These are phyloP conservation scores for Selaginella tamariscina DNA, from an alignment of 75 land plant species.

Conservation along the genomic window DNA sequence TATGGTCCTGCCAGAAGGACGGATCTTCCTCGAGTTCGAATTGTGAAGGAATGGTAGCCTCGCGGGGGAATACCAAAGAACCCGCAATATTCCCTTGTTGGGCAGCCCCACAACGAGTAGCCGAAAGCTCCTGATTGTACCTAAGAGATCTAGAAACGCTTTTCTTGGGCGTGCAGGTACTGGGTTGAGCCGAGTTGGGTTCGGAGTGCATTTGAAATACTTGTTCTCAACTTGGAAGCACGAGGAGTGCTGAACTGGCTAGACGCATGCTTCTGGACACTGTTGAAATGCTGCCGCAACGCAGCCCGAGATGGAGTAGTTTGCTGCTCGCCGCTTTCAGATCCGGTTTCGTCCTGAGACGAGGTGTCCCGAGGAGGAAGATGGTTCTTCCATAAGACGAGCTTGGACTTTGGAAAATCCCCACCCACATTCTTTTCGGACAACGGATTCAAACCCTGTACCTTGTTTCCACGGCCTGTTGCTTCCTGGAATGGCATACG, in stretches of 20 bases:
- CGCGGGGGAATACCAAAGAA: not conserved
- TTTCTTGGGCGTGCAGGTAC: constrained; percentile 15
- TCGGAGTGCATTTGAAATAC: not conserved
- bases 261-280: not conserved
- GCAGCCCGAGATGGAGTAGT: not conserved
- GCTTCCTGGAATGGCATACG: not conserved
- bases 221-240: not conserved
- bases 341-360: not conserved
- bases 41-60: constrained; percentile 13
- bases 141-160: constrained; percentile 25
- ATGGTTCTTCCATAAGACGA: not conserved
- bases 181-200: not conserved
- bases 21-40: constrained; percentile 76
- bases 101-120: not conserved
- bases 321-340: not conserved
- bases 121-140: constrained; percentile 12
- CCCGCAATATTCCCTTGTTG: not conserved
- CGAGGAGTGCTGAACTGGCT: constrained; percentile 2
- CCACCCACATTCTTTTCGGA: not conserved
- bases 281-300: not conserved
- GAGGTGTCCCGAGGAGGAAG: not conserved
- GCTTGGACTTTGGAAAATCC: not conserved
- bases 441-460: not conserved
- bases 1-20: constrained; percentile 79
- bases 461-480: not conserved